Evolutionary conservation across 108 stramenopile species (phyloP), one percentile per base, ranked within the genome.

Genomic region (Cylindrotheca fusiformis): DNA sequence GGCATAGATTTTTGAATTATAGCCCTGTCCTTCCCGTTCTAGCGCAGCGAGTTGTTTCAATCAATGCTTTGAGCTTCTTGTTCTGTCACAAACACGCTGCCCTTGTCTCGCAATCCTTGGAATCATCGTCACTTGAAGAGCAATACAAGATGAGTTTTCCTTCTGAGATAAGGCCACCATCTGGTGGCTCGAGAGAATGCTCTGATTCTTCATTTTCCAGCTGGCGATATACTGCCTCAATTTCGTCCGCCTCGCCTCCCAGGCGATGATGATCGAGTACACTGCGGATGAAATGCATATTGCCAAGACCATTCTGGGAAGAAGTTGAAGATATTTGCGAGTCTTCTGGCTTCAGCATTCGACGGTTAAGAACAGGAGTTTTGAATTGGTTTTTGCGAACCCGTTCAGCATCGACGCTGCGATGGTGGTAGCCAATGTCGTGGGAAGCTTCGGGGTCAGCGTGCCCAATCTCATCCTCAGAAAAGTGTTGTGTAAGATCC

Each of bases 201-300:
- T n/a, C 12, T 27, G 26, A 4, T 3, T 58, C 24, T 18, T 12
- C 60, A n/a, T 65, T 49, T 52, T 32, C 59, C 26, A 89, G 49
- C 14, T 79, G 68, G 29, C 75, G 60, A 52, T 85, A 94, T 28
- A 65, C 63, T 20, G 64, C 49, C 55, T 94, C 93, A 48, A 94
- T 78, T 36, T 87, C 80, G 20, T 91, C 79, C 6, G 77, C 71
- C 28, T 82, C 70, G 1, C 93, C 93, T 27, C 93, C 93, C 19
- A 80, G 63, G 14, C 85, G 76, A 60, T 85, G 84, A 65, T 94
- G 85, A 32, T 94, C 86, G 21, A 94, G 55, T 25, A 94, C 86
- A 68, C 86, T 88, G 18, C 88, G 73, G 52, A 94, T 86, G 36
- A 94, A 94, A 55, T 87, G 73, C 86, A 88, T 87, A 51, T 79